Conservation (phyloP, 192 early-diverging fungal genomes). For the Spizellomyces sp. region DNA sequence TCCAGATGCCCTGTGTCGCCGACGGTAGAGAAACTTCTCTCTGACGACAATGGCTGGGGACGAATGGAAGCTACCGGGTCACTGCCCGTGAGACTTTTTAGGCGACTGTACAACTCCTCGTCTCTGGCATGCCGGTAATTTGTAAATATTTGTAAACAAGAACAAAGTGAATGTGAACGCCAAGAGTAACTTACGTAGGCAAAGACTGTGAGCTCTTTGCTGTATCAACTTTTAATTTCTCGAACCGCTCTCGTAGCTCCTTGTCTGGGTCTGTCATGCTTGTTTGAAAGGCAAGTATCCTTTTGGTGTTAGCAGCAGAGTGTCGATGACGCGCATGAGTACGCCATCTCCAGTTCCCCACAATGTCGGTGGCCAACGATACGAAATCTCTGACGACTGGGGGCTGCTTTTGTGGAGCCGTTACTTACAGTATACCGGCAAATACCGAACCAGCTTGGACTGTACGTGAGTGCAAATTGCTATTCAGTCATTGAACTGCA, state of each 20-base stretch:
- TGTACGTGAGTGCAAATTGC: too few species aligned
- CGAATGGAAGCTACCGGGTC: constrained; percentile 19
- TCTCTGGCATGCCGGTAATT: constrained; percentile 11
- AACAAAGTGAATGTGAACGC: not conserved
- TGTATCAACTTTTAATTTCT: constrained; percentile 15
- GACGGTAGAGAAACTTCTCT: not conserved
- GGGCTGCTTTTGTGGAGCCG: too few species aligned
- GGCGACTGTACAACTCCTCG: constrained; percentile 26
- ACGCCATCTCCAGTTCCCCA: too few species aligned
- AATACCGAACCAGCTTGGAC: too few species aligned
- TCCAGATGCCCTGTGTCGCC: constrained; percentile 8
- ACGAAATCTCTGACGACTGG: too few species aligned
- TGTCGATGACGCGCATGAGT: too few species aligned
- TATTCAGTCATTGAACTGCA: too few species aligned
- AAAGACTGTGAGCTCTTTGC: not conserved
- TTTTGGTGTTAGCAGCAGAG: too few species aligned
- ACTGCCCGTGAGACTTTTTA: constrained; percentile 32
- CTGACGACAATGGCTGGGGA: not conserved
- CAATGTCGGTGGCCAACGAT: not conserved
- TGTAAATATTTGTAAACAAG: not conserved
- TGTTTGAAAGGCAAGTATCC: too few species aligned
- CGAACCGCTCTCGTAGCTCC: constrained; percentile 28
- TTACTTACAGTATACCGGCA: too few species aligned
- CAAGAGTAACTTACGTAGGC: constrained; percentile 9
- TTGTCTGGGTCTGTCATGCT: constrained; percentile 29